Evolutionary conservation across 2,329 filamentous ascomycete genomes (phyloP).

Genomic region (Thelonectria blattea): DNA sequence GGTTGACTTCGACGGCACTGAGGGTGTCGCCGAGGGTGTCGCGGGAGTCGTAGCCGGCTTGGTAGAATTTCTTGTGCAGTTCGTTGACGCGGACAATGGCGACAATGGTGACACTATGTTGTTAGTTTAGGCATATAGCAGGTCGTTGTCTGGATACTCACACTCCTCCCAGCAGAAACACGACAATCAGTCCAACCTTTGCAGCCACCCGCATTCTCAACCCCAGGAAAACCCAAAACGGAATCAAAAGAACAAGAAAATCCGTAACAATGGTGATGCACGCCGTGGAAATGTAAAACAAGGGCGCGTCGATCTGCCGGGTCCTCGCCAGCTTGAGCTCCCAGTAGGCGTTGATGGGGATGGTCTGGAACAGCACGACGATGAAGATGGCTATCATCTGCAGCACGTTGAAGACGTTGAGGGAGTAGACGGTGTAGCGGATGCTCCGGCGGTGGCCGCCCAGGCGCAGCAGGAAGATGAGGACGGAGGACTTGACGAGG

Average conservation of each 20-base stretch:
- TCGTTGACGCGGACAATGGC: slow-evolving; percentile 42
- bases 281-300: slow-evolving; percentile 44
- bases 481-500: slow-evolving; percentile 52
- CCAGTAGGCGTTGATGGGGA: slow-evolving; percentile 45
- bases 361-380: slow-evolving; percentile 48
- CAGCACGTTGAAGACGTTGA: slow-evolving; percentile 42
- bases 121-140: not conserved
- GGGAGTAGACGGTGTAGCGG: slow-evolving; percentile 36
- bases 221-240: slow-evolving; percentile 48
- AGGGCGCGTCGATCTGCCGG: slow-evolving; percentile 39
- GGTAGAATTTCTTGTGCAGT: slow-evolving; percentile 28
- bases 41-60: slow-evolving; percentile 31
- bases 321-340: slow-evolving; percentile 25
- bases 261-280: slow-evolving; percentile 51
- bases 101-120: slow-evolving; percentile 40
- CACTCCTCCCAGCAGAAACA: slow-evolving; percentile 48
- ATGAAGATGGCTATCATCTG: slow-evolving; percentile 45
- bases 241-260: slow-evolving; percentile 46
- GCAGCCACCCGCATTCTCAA: slow-evolving; percentile 47
- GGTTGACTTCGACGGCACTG: slow-evolving; percentile 44
- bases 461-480: slow-evolving; percentile 52
- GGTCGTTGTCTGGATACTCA: slow-evolving; percentile 33
- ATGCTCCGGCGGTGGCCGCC: slow-evolving; percentile 39
- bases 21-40: slow-evolving; percentile 40
- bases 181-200: slow-evolving; percentile 47